Evolutionary conservation across 371 early-diverging fungal genomes (phyloP).

Genomic region (Dichotomocladium elegans): DNA sequence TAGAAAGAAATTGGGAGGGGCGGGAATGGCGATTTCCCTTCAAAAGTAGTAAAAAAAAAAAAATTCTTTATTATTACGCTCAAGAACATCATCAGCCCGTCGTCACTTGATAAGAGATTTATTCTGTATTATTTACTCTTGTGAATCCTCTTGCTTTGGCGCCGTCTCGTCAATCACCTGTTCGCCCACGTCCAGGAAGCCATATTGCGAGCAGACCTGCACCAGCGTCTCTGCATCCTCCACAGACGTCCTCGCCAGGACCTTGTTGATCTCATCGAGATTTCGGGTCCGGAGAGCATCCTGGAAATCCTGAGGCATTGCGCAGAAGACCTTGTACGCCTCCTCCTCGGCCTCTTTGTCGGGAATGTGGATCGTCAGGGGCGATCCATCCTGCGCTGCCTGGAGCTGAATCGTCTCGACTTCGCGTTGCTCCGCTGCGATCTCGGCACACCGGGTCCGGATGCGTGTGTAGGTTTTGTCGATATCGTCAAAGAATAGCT

Average conservation of each 20-base stretch:
- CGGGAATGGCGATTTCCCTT: too few relatives aligned
- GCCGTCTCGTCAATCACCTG: conserved; percentile 48
- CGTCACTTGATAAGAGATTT: neutral
- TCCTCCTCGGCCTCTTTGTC: conserved; percentile 41
- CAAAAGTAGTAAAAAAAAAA: too few relatives aligned
- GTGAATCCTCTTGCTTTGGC: neutral
- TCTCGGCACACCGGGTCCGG: conserved; percentile 67
- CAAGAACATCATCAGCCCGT: too few relatives aligned
- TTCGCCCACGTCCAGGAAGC: conserved; percentile 66
- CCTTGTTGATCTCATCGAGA: conserved; percentile 80
- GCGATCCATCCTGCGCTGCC: conserved; percentile 60
- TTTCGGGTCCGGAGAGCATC: conserved; percentile 73
- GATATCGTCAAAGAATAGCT: conserved; percentile 84
- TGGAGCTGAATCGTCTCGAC: conserved; percentile 77
- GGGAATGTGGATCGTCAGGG: conserved; percentile 43
- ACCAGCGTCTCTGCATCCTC: conserved; percentile 74
- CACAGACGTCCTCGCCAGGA: conserved; percentile 61
- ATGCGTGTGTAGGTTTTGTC: conserved; percentile 79
- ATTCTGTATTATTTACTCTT: neutral
- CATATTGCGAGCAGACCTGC: conserved; percentile 68
- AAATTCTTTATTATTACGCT: too few relatives aligned
- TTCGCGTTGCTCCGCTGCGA: conserved; percentile 53
- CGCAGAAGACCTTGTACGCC: conserved; percentile 62
- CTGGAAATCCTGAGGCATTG: conserved; percentile 70
- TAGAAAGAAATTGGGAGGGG: too few relatives aligned